These are phyloP conservation scores for Angomonas ambiguus DNA, from an alignment of 208 protist genomes.

Conservation along the genomic window DNA sequence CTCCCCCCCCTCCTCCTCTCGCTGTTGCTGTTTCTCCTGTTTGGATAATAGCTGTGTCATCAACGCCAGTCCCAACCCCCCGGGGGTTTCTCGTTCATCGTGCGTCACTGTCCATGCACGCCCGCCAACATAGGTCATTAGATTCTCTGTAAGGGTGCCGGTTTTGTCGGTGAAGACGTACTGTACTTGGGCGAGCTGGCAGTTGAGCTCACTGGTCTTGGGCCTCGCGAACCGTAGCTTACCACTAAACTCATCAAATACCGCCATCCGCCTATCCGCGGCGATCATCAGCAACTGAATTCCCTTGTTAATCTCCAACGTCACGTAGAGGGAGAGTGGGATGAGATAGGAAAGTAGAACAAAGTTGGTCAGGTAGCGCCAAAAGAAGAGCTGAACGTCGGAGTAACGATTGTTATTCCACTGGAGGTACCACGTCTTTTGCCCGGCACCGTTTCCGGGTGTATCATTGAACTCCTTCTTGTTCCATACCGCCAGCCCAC, in stretches of 20 bases:
- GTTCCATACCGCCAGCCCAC: slow-evolving; percentile 41
- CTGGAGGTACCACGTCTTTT: slow-evolving; percentile 69
- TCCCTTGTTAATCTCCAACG: slow-evolving; percentile 82
- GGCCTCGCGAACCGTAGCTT: slow-evolving; percentile 47
- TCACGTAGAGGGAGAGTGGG: slow-evolving; percentile 87
- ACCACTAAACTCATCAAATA: slow-evolving; percentile 57
- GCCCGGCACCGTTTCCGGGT: slow-evolving; percentile 19
- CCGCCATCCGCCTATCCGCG: slow-evolving; percentile 67
- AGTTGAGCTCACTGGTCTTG: slow-evolving; percentile 87
- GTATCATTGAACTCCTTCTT: slow-evolving; percentile 24
- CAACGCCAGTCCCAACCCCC: slow-evolving; percentile 36
- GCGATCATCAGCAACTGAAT: slow-evolving; percentile 81
- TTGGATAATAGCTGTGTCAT: background rate
- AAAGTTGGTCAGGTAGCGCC: slow-evolving; percentile 81
- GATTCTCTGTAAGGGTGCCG: slow-evolving; percentile 87
- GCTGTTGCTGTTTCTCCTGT: background rate
- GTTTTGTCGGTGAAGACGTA: slow-evolving; percentile 93
- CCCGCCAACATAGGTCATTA: slow-evolving; percentile 82
- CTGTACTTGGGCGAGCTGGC: slow-evolving; percentile 68
- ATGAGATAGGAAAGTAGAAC: slow-evolving; percentile 83
- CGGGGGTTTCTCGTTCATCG: slow-evolving; percentile 53
- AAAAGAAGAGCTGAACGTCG: slow-evolving; percentile 43
- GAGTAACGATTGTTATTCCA: slow-evolving; percentile 43
- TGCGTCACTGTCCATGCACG: slow-evolving; percentile 33
- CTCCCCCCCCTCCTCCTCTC: background rate